Evolutionary conservation across 345 rosid genomes (phyloP), one percentile per base, ranked within the genome.

Genomic region (Ceriops zippeliana): DNA sequence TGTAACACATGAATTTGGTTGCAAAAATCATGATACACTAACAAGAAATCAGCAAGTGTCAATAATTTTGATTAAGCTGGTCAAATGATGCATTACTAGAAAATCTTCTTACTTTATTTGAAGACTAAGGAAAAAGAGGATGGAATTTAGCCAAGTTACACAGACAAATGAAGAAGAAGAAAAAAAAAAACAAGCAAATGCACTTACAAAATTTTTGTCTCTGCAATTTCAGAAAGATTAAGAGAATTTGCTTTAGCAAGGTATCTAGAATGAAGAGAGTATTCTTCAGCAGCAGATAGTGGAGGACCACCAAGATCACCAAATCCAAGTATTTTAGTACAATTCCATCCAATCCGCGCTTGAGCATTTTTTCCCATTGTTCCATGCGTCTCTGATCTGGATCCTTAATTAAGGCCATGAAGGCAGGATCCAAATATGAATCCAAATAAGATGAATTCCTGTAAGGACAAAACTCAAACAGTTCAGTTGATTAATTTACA

Each of bases 291-390:
- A 63, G 87, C 86, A 69, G 99, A 85, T 37, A 95, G 77, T 56
- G 82, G 75, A 68, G 96, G 88, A 61, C 89, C 93, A 74, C 96
- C 91, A 46, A 95, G 83, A 76, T 95, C 90, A 26, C 99, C 97
- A 81, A 95, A 87, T 65, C 99, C 99, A 82, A 95, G 85, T 72
- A 90, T 30, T 74, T 88, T 91, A 75, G 90, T 89, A 81, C 90
- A 95, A 73, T 87, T 90, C 75, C 81, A 90, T 66, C 98, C 96
- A 81, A 88, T 77, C 61, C 75, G 90, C 60, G 90, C 89, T 76
- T 85, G 90, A 75, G 96, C 90, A 67, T 84, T 76, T 91, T 95
- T 80, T 95, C 98, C 99, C 99, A 95, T 78, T 88, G 97, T 76
- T 95, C 99, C 79, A 74, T 77, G 52, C 90, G 95, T 78, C 92